Percentiles rank a stretch among this genome's conserved stretches.
Evolutionary conservation across 2,329 filamentous ascomycete genomes (phyloP).

Genomic region (Tolypocladium album): DNA sequence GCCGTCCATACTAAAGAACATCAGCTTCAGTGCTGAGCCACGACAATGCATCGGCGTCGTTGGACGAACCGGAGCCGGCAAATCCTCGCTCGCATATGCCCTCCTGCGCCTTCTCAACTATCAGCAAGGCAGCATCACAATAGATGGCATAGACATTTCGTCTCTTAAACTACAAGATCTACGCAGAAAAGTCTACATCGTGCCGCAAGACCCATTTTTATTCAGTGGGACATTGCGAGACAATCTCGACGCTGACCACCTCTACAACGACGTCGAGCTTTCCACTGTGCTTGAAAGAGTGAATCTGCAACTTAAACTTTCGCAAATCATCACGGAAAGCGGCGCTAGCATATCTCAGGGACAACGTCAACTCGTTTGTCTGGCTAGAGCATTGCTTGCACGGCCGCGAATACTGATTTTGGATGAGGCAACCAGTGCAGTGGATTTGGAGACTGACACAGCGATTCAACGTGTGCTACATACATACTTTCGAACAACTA

Average conservation of each 20-base stretch:
- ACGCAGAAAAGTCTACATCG: conserved; percentile 74
- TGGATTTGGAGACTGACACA: background rate
- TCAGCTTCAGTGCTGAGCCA: background rate
- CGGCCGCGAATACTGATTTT: background rate
- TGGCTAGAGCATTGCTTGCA: background rate
- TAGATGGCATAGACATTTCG: conserved; percentile 16
- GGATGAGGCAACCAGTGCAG: background rate
- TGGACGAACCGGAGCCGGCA: conserved; percentile 82
- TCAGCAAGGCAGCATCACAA: background rate
- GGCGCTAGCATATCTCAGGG: background rate
- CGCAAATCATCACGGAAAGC: background rate
- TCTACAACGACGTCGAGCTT: background rate
- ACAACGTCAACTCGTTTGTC: background rate
- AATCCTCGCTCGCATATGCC: conserved; percentile 37
- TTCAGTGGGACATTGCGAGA: conserved; percentile 82
- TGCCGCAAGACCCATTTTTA: conserved; percentile 84
- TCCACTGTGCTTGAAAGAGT: background rate
- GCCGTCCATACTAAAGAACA: background rate
- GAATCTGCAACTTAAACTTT: background rate
- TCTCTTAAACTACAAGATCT: conserved; percentile 77
- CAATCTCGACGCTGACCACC: conserved; percentile 55
- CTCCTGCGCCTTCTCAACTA: conserved; percentile 57
- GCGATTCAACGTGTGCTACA: background rate
- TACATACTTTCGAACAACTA: background rate
- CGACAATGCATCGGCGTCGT: conserved; percentile 83